Evolutionary conservation across 2,329 filamentous ascomycete species (phyloP).

Genomic region (Phialophora chinensis): DNA sequence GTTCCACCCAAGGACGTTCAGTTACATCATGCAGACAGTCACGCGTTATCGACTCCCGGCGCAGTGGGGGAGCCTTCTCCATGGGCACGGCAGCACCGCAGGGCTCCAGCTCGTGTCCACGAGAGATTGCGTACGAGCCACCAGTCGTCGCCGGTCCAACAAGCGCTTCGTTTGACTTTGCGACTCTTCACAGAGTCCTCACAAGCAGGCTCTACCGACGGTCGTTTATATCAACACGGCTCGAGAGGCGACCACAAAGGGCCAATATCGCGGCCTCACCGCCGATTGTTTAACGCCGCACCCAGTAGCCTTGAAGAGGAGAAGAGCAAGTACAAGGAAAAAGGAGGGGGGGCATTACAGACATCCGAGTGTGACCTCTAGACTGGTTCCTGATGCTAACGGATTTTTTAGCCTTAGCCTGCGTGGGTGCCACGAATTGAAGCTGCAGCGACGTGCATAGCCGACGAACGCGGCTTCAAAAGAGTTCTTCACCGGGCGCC

Average conservation of each 20-base stretch:
- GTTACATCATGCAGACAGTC: constrained; percentile 1
- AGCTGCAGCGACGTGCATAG: constrained; percentile 17
- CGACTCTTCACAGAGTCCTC: background rate
- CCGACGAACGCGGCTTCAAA: constrained; percentile 14
- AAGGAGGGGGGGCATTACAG: background rate
- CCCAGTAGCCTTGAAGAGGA: background rate
- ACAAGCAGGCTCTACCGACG: background rate
- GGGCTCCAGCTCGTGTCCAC: background rate
- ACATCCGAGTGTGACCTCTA: background rate
- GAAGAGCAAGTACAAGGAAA: background rate
- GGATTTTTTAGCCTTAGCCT: constrained; percentile 1
- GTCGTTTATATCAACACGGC: background rate
- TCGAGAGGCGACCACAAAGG: background rate
- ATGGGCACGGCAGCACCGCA: background rate
- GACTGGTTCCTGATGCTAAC: background rate
- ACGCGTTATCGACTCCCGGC: background rate
- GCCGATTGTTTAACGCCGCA: background rate
- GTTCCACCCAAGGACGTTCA: background rate
- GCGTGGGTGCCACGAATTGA: constrained; percentile 8
- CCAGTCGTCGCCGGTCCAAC: background rate
- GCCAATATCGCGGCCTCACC: background rate
- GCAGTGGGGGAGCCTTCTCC: background rate
- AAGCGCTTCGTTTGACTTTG: background rate
- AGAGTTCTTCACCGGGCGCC: constrained; percentile 3
- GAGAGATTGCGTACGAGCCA: background rate